Conservation (phyloP, 371 early-diverging fungal genomes). For the Mortierella sp. region DNA sequence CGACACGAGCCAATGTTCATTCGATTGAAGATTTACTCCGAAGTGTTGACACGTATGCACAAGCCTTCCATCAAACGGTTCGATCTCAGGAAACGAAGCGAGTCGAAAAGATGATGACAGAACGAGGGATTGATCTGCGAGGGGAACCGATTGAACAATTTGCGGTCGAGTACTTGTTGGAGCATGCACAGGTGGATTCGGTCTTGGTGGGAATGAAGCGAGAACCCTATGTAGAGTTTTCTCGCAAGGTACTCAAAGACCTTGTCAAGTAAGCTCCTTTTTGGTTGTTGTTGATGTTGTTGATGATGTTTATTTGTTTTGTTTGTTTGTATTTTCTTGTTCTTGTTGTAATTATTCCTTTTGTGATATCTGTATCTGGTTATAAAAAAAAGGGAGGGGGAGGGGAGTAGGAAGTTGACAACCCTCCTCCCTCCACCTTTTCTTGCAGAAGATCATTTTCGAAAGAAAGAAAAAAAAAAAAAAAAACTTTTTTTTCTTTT, state of each 20-base stretch:
- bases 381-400: too few species aligned
- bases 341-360: not conserved
- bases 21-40: constrained; percentile 26
- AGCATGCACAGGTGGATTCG: constrained; percentile 38
- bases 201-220: constrained; percentile 51
- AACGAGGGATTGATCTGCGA: constrained; percentile 35
- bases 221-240: constrained; percentile 50
- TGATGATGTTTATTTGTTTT: not conserved
- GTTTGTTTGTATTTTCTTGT: too few species aligned
- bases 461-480: too few species aligned
- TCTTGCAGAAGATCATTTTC: too few species aligned
- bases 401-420: too few species aligned
- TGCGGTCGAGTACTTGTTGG: constrained; percentile 40
- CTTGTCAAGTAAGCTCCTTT: not conserved
- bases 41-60: constrained; percentile 20
- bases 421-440: too few species aligned
- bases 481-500: too few species aligned
- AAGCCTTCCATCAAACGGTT: constrained; percentile 42
- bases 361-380: too few species aligned
- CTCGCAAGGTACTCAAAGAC: constrained; percentile 27
- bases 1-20: not conserved
- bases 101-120: constrained; percentile 29
- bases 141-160: constrained; percentile 44
- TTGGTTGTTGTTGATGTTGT: too few species aligned
- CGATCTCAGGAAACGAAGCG: constrained; percentile 31